phyloP scores from a whole-genome alignment of 2,329 filamentous ascomycete species.

The Alternaria sp. region DNA sequence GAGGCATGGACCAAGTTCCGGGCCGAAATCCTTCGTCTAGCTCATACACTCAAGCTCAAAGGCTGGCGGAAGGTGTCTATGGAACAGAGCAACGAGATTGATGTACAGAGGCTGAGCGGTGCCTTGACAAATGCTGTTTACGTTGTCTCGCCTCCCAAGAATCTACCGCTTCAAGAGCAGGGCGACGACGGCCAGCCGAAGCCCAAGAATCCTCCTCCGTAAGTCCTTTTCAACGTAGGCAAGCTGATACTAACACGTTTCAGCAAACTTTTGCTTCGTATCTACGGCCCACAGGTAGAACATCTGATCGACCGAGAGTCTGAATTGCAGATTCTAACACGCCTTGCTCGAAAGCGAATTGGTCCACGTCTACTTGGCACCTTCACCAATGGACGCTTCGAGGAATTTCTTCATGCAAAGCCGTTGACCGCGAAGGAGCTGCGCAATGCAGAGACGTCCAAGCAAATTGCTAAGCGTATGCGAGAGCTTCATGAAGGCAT shows the following conservation, averaged over 20 bases:
- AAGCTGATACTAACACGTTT: slow-evolving; percentile 20
- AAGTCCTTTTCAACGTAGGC: slow-evolving; percentile 43
- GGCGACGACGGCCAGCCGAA: slow-evolving; percentile 46
- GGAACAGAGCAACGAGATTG: slow-evolving; percentile 72
- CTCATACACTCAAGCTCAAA: slow-evolving; percentile 88
- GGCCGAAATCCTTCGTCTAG: slow-evolving; percentile 85
- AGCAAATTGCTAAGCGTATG: slow-evolving; percentile 97
- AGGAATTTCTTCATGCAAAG: slow-evolving; percentile 88
- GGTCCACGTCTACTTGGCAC: slow-evolving; percentile 90
- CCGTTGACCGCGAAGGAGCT: slow-evolving; percentile 81
- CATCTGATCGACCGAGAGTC: slow-evolving; percentile 94
- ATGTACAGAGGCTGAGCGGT: slow-evolving; percentile 82
- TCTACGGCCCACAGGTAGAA: slow-evolving; percentile 95
- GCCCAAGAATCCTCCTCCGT: slow-evolving; percentile 62
- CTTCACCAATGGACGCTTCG: slow-evolving; percentile 93
- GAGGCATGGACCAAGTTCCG: slow-evolving; percentile 90
- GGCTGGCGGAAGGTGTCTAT: slow-evolving; percentile 88
- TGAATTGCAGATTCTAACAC: slow-evolving; percentile 84
- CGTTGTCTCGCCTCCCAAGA: slow-evolving; percentile 82
- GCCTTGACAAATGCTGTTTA: slow-evolving; percentile 97
- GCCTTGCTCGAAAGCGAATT: slow-evolving; percentile 90
- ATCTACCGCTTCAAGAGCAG: slow-evolving; percentile 59
- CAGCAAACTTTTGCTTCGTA: slow-evolving; percentile 82
- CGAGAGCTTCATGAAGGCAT: slow-evolving; percentile 94
- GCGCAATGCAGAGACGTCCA: slow-evolving; percentile 82